Evolutionary conservation across 495 filamentous ascomycete genomes (phyloP).

Genomic region (Penicillium ochrochloron): DNA sequence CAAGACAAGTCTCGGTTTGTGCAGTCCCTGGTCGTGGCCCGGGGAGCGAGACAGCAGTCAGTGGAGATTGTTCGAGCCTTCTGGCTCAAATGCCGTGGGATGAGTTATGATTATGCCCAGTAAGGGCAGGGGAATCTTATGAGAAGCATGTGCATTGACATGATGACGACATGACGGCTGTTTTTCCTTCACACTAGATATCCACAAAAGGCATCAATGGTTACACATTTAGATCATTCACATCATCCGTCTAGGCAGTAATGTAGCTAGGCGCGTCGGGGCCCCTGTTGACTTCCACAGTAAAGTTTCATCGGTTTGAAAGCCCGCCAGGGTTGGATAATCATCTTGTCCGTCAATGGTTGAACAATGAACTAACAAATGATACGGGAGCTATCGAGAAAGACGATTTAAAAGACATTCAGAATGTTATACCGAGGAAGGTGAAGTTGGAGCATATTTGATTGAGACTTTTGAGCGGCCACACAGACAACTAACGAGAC

Average conservation of each 20-base stretch:
- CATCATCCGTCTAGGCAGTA: neutral
- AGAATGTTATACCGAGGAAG: too few relatives aligned
- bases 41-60: constrained; percentile 60
- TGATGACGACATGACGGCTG: neutral
- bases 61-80: constrained; percentile 66
- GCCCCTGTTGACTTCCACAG: neutral
- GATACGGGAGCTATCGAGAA: too few relatives aligned
- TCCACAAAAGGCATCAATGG: neutral
- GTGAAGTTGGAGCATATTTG: too few relatives aligned
- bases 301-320: neutral
- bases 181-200: neutral
- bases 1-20: constrained; percentile 45
- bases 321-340: too few relatives aligned
- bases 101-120: constrained; percentile 65
- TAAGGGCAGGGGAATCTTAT: neutral
- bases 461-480: too few relatives aligned
- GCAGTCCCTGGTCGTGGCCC: constrained; percentile 52
- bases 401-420: too few relatives aligned
- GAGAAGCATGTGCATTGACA: neutral
- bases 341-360: too few relatives aligned
- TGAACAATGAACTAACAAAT: too few relatives aligned
- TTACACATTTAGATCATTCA: neutral
- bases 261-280: too few relatives aligned
- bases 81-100: constrained; percentile 71
- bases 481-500: too few relatives aligned